A percentile compares a stretch with the other conserved stretches of the same genome.
These are phyloP conservation scores for Polychaeton citri DNA, from an alignment of 2,329 filamentous ascomycete genomes.

Conservation along the genomic window DNA sequence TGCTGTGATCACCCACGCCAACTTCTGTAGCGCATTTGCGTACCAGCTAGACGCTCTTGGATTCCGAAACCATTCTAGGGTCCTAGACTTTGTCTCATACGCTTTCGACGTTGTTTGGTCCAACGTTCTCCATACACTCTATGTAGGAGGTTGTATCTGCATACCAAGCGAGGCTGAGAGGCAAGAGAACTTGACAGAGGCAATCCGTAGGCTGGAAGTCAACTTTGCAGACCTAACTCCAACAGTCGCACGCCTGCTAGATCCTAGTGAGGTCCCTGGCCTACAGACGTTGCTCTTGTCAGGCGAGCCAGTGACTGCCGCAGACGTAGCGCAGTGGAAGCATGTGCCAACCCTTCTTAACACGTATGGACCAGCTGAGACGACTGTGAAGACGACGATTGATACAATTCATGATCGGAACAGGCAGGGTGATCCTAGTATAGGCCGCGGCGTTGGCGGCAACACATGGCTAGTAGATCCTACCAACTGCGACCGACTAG, in stretches of 20 bases:
- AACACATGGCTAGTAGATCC: constrained; percentile 18
- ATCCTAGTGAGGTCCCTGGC: constrained; percentile 24
- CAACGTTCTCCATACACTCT: constrained; percentile 24
- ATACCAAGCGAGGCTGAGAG: constrained; percentile 34
- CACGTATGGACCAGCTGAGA: constrained; percentile 28
- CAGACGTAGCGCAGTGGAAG: constrained; percentile 31
- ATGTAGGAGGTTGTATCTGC: constrained; percentile 34
- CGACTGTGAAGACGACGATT: constrained; percentile 2
- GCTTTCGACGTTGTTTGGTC: constrained; percentile 31
- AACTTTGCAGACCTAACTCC: constrained; percentile 35
- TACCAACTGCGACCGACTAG: constrained; percentile 10
- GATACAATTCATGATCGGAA: too few species aligned
- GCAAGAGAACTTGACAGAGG: constrained; percentile 34
- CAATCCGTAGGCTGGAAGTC: constrained; percentile 20
- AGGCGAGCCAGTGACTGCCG: constrained; percentile 29
- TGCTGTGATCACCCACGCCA: constrained; percentile 5
- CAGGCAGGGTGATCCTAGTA: constrained; percentile 10
- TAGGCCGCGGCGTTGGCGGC: constrained; percentile 18
- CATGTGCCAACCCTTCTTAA: constrained; percentile 31
- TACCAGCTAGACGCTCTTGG: constrained; percentile 2
- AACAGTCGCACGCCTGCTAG: constrained; percentile 27
- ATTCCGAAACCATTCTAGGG: constrained; percentile 32
- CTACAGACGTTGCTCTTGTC: constrained; percentile 31
- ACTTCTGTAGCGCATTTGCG: constrained; percentile 1
- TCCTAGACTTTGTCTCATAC: constrained; percentile 37